Percentiles rank a stretch among this genome's conserved stretches.
These are phyloP conservation scores for Dispira simplex DNA, from an alignment of 192 early-diverging fungal genomes.

Conservation along the genomic window DNA sequence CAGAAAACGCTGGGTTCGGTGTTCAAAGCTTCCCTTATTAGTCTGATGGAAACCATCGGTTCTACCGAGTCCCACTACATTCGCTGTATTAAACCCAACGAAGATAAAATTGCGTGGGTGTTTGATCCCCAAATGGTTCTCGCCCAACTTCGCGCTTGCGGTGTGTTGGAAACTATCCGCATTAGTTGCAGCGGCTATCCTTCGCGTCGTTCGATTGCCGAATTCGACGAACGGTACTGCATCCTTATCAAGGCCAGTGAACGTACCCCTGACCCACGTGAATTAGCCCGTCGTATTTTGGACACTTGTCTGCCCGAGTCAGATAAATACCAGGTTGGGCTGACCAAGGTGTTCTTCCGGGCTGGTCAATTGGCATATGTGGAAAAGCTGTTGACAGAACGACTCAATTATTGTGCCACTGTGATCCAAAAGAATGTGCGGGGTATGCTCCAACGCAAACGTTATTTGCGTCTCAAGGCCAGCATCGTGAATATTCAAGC, in stretches of 20 bases:
- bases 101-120: constrained; percentile 76
- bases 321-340: constrained; percentile 87
- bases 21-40: constrained; percentile 85
- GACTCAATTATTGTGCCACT: constrained; percentile 64
- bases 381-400: constrained; percentile 79
- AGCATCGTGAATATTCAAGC: constrained; percentile 56
- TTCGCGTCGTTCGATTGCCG: constrained; percentile 67
- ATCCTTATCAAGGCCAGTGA: constrained; percentile 33
- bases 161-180: constrained; percentile 97
- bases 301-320: constrained; percentile 49
- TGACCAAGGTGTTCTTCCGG: constrained; percentile 97
- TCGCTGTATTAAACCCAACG: constrained; percentile 98
- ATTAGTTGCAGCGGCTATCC: constrained; percentile 98
- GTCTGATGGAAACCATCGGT: constrained; percentile 90
- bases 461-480: constrained; percentile 35
- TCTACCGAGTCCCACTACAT: constrained; percentile 92
- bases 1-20: constrained; percentile 93
- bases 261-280: constrained; percentile 29
- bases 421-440: constrained; percentile 82
- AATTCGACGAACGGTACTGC: constrained; percentile 81
- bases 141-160: constrained; percentile 89
- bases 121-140: constrained; percentile 94
- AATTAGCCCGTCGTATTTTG: constrained; percentile 44
- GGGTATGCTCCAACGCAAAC: constrained; percentile 40
- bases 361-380: constrained; percentile 64